Percentiles rank a stretch among this genome's conserved stretches.
These are phyloP conservation scores for Naganishia cerealis DNA, from an alignment of 1,284 basidiomycete genomes.

Conservation along the genomic window DNA sequence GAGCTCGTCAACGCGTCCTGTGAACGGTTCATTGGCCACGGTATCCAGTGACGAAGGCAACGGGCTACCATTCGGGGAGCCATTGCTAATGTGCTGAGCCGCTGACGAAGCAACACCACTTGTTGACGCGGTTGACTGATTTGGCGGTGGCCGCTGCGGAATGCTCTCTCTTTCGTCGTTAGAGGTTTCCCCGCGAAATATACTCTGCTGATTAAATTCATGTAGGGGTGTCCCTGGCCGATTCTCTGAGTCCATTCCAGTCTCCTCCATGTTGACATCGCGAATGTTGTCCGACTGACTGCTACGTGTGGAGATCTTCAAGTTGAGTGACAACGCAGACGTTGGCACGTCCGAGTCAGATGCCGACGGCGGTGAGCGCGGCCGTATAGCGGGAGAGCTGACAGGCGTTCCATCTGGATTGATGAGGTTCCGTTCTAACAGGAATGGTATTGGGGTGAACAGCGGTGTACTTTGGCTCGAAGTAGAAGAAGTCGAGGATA, in stretches of 20 bases:
- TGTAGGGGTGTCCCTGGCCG: conserved; percentile 13
- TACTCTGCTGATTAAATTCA: neutral
- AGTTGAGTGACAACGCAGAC: conserved; percentile 7
- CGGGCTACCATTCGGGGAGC: neutral
- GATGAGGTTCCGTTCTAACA: conserved; percentile 31
- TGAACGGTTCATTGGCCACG: conserved; percentile 44
- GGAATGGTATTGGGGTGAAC: conserved; percentile 55
- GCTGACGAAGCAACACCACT: conserved; percentile 2
- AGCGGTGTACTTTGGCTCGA: conserved; percentile 53
- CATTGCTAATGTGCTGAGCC: conserved; percentile 5
- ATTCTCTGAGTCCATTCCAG: neutral
- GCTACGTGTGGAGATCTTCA: neutral
- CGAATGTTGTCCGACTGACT: neutral
- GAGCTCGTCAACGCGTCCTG: conserved; percentile 54
- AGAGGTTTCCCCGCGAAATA: neutral
- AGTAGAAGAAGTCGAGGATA: conserved; percentile 57
- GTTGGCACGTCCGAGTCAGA: conserved; percentile 1
- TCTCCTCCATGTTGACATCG: conserved; percentile 3
- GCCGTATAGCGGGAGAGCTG: conserved; percentile 11
- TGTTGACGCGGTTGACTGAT: conserved; percentile 8
- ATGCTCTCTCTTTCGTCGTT: neutral
- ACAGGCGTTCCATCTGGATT: conserved; percentile 22
- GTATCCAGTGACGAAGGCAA: conserved; percentile 28
- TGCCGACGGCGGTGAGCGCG: neutral
- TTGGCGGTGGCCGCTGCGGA: neutral